Conservation (phyloP, 768 basidiomycete species). For the Suillus subalutaceus region DNA sequence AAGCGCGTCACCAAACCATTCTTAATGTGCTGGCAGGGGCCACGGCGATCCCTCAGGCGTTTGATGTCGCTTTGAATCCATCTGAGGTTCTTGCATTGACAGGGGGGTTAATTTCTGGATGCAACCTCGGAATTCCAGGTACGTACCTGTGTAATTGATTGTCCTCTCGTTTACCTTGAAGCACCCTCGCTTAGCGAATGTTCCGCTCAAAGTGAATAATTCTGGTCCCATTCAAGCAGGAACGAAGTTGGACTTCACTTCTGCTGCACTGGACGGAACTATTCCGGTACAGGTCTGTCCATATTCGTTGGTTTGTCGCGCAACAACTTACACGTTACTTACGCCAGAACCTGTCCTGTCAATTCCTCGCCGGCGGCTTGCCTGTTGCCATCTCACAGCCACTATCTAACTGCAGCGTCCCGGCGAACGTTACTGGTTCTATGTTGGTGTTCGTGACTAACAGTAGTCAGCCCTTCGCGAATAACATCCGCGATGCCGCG, state of each 20-base stretch:
- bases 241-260: slow-evolving; percentile 63
- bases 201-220: slow-evolving; percentile 64
- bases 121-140: slow-evolving; percentile 62
- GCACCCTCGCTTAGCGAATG: slow-evolving; percentile 47
- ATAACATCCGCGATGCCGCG: slow-evolving; percentile 47
- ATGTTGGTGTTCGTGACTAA: slow-evolving; percentile 74
- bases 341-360: slow-evolving; percentile 61
- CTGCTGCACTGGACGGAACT: slow-evolving; percentile 55
- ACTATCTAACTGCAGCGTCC: slow-evolving; percentile 63
- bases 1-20: slow-evolving; percentile 82
- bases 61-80: slow-evolving; percentile 74
- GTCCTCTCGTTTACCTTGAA: not conserved
- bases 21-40: slow-evolving; percentile 67
- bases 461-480: slow-evolving; percentile 61
- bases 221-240: slow-evolving; percentile 57
- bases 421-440: slow-evolving; percentile 69
- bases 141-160: slow-evolving; percentile 19
- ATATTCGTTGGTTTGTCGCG: not conserved
- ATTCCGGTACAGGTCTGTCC: slow-evolving; percentile 44
- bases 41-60: slow-evolving; percentile 64
- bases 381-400: slow-evolving; percentile 61
- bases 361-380: slow-evolving; percentile 72
- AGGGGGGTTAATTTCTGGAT: slow-evolving; percentile 67
- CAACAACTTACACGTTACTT: slow-evolving; percentile 14
- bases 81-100: slow-evolving; percentile 73